Conservation (phyloP, 306 rosid genomes). For the Cicer cuneatum region DNA sequence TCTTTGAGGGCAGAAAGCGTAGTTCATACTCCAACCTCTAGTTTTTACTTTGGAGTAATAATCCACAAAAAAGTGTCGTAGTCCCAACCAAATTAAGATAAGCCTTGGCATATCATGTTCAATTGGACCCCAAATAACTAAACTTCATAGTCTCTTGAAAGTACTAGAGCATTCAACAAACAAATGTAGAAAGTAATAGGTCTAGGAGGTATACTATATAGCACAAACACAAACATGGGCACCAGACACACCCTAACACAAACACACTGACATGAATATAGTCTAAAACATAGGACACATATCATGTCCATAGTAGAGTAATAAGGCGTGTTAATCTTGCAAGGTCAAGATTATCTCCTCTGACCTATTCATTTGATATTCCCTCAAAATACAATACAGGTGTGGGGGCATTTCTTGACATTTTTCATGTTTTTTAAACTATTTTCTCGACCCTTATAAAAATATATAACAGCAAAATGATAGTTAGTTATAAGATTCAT, state of each 20-base stretch:
- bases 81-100: constrained; percentile 11
- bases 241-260: background rate
- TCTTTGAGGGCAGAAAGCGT: constrained; percentile 1
- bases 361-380: background rate
- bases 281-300: background rate
- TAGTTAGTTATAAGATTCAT: background rate
- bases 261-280: background rate
- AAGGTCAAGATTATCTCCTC: background rate
- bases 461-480: background rate
- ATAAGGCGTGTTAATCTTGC: background rate
- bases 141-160: constrained; percentile 15
- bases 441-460: background rate
- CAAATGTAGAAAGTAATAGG: background rate
- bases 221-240: background rate
- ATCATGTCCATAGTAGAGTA: background rate
- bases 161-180: constrained; percentile 14
- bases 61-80: background rate
- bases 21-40: background rate
- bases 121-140: constrained; percentile 32
- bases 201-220: background rate
- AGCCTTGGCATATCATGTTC: constrained; percentile 8
- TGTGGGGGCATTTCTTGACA: background rate
- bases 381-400: background rate
- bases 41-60: constrained; percentile 12
- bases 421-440: background rate